Evolutionary conservation across 2,329 filamentous ascomycete genomes (phyloP).

Genomic region (Aciculosporium take): DNA sequence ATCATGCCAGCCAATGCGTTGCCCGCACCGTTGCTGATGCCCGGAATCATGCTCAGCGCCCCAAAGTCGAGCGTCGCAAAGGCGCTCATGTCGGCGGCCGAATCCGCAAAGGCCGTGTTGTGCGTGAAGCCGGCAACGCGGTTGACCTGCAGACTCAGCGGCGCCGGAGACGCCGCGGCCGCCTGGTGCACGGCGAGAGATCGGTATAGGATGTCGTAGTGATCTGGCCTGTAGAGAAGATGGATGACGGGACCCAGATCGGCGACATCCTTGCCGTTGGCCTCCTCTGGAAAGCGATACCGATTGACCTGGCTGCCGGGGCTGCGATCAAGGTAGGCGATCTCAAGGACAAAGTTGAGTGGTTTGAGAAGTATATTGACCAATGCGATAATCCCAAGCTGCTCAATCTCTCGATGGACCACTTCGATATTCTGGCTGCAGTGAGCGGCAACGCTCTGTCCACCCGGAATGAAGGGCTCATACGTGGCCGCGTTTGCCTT

Average conservation of each 20-base stretch:
- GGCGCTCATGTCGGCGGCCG: constrained; percentile 23
- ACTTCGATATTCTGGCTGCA: constrained; percentile 59
- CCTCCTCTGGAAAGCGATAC: constrained; percentile 47
- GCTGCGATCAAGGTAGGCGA: constrained; percentile 83
- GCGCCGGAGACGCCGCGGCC: constrained; percentile 10
- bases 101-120: constrained; percentile 28
- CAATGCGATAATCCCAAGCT: constrained; percentile 68
- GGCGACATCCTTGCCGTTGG: constrained; percentile 29
- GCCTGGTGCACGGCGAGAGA: constrained; percentile 17
- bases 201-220: constrained; percentile 90
- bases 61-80: constrained; percentile 30
- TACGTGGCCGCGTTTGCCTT: constrained; percentile 59
- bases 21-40: constrained; percentile 17
- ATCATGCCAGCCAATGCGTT: constrained; percentile 15
- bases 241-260: constrained; percentile 38
- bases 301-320: constrained; percentile 61
- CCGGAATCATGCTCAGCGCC: constrained; percentile 32
- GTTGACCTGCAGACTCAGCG: constrained; percentile 33
- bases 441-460: constrained; percentile 49
- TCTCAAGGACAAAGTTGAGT: constrained; percentile 65
- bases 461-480: constrained; percentile 53
- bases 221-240: constrained; percentile 56
- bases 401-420: constrained; percentile 71
- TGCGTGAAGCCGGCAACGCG: constrained; percentile 33
- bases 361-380: constrained; percentile 68